Base-by-base conservation (phyloP, 805 yeast species). In the Sugiyamaella smithiae region DNA sequence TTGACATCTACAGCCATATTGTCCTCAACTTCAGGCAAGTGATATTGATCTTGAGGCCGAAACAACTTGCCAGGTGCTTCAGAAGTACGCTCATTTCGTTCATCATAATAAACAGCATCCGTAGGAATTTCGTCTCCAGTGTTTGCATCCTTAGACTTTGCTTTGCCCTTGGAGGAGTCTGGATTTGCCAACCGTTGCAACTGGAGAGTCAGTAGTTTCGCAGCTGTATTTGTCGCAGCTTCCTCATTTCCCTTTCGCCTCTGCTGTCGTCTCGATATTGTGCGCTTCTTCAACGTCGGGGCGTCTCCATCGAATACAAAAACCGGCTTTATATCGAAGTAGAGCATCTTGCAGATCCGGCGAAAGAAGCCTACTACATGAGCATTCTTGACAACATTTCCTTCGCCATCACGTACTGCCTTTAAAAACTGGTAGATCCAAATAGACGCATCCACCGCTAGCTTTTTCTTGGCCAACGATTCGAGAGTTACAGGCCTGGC, bases 361-460 rank as follows among this genome's bases (percentile, higher is more conserved):
- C 98, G 70, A 65, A 91, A 91, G 60, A 93, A 93, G 6, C 99
- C 99, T n/a, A 89, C 86, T 16, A 93, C 80, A 64, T 93, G 99
- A 0, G 97, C 84, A 52, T 82, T 85, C 25, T 77, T 74, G 51
- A 90, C 65, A 0, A 87, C 78, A 51, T 84, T 79, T 5, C 98
- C 99, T 25, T 85, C 84, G 33, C 78, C 69, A 63, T 89, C 96
- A 57, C 98, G 76, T 19, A 93, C 95, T 0, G 98, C 98, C 64
- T 91, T 93, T 55, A 93, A 71, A 62, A 93, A 93, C 65, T 93
- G 99, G 63, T 93, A 93, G 47, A 93, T 85, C 99, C 99, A 93
- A 55, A 93, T 93, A 1, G 98, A 91, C 0, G 99, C 99, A 72
- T 93, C 99, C 5, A 93, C 91, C 0, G 99, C 99, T 58, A 93